Conservation (phyloP, 306 rosid genomes). For the Vigna radiata region DNA sequence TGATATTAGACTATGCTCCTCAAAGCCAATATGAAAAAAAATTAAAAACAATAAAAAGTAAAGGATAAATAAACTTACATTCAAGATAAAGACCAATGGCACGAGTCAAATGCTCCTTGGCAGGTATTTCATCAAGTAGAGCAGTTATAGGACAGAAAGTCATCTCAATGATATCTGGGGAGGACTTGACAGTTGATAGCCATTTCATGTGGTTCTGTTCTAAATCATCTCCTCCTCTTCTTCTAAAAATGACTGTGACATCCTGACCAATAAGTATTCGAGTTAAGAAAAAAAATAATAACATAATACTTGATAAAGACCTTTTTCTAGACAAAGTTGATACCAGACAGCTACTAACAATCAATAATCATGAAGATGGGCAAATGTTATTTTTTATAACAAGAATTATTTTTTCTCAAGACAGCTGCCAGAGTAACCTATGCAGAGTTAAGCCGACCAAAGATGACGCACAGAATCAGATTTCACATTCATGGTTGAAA, state of each 20-base stretch:
- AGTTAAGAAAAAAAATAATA: conserved; percentile 40
- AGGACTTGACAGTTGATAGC: conserved; percentile 63
- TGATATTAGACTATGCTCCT: conserved; percentile 16
- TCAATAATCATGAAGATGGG: conserved; percentile 21
- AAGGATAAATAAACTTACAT: conserved; percentile 60
- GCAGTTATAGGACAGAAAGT: conserved; percentile 69
- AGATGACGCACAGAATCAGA: not conserved
- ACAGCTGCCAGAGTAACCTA: not conserved
- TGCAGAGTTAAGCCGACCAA: conserved; percentile 23
- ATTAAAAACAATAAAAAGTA: not conserved
- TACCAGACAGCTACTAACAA: conserved; percentile 9
- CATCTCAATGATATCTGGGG: conserved; percentile 85
- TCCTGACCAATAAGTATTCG: conserved; percentile 60
- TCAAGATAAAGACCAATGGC: conserved; percentile 89
- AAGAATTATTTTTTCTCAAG: conserved; percentile 18
- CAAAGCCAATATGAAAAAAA: conserved; percentile 23
- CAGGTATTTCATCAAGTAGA: conserved; percentile 68
- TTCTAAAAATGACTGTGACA: conserved; percentile 80
- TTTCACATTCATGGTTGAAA: conserved; percentile 11
- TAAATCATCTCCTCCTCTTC: conserved; percentile 94
- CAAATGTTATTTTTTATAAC: not conserved
- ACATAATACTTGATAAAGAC: not conserved
- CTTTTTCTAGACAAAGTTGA: not conserved
- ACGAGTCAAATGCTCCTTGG: conserved; percentile 71
- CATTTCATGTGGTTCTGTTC: conserved; percentile 77